Percentiles rank a stretch among this genome's conserved stretches.
Evolutionary conservation across 345 rosid genomes (phyloP).

Genomic region (thale cress (Arabidopsis thaliana)): TAIR10.1 NC_003074.8:18118501-18119000

Average conservation of each 20-base stretch:
- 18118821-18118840: conserved; percentile 95
- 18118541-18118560: background rate
- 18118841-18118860: conserved; percentile 71
- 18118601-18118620: conserved; percentile 64
- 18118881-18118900: conserved; percentile 7
- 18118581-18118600: conserved; percentile 15
- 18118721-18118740: conserved; percentile 14
- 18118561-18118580: conserved; percentile 6
- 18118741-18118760: background rate
- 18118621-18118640: conserved; percentile 62
- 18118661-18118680: conserved; percentile 95
- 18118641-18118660: conserved; percentile 70
- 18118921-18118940: conserved; percentile 58
- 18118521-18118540: conserved; percentile 10
- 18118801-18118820: conserved; percentile 73
- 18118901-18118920: conserved; percentile 30
- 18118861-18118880: conserved; percentile 15
- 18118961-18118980: conserved; percentile 90
- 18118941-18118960: conserved; percentile 77
- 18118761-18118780: conserved; percentile 12
- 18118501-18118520: conserved; percentile 20
- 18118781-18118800: conserved; percentile 40
- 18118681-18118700: conserved; percentile 79
- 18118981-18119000: conserved; percentile 97
- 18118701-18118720: background rate